These are phyloP conservation scores for Aspergillus melleus DNA, from an alignment of 2,329 filamentous ascomycete genomes.

Conservation along the genomic window DNA sequence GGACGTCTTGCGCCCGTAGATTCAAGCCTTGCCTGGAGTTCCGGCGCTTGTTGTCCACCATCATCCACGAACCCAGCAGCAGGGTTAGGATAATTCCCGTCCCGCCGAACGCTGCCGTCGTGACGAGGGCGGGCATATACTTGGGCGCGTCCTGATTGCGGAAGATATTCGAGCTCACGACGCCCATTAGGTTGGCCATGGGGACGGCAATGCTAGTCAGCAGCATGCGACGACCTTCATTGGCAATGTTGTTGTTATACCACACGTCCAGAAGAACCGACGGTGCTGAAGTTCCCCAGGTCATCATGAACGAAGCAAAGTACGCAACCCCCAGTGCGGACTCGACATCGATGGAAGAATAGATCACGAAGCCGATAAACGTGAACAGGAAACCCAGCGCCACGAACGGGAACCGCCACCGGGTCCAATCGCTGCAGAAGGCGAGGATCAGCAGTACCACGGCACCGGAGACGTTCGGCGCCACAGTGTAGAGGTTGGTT, in stretches of 20 bases:
- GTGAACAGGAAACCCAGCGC: slow-evolving; percentile 68
- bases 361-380: slow-evolving; percentile 72
- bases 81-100: slow-evolving; percentile 55
- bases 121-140: slow-evolving; percentile 62
- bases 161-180: slow-evolving; percentile 67
- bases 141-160: slow-evolving; percentile 59
- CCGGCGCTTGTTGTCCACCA: slow-evolving; percentile 57
- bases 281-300: slow-evolving; percentile 65
- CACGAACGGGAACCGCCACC: slow-evolving; percentile 66
- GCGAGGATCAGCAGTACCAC: slow-evolving; percentile 68
- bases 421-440: slow-evolving; percentile 64
- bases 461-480: slow-evolving; percentile 71
- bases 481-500: slow-evolving; percentile 67
- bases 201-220: slow-evolving; percentile 69
- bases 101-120: slow-evolving; percentile 53
- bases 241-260: slow-evolving; percentile 77
- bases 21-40: slow-evolving; percentile 56
- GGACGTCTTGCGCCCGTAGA: slow-evolving; percentile 54
- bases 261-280: slow-evolving; percentile 60
- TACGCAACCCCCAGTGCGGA: slow-evolving; percentile 62
- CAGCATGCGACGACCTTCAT: slow-evolving; percentile 67
- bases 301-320: slow-evolving; percentile 74
- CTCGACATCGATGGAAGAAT: slow-evolving; percentile 63
- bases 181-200: slow-evolving; percentile 69
- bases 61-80: slow-evolving; percentile 48